Base-by-base conservation (phyloP, 495 filamentous ascomycete genomes). In the Aspergillus cristatus region DNA sequence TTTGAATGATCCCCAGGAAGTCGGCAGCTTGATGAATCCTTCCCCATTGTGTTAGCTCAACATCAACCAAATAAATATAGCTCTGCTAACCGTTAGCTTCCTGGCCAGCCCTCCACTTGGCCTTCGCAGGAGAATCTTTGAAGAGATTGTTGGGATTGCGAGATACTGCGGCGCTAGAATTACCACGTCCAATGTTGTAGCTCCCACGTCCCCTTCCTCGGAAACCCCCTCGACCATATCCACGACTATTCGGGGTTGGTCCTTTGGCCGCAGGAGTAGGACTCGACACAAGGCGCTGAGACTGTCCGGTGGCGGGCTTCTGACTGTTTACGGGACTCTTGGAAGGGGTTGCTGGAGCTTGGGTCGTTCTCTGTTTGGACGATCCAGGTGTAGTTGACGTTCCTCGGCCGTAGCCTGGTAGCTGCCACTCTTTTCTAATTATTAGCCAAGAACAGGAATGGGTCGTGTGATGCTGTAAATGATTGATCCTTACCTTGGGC, bases 71-170 rank as follows among this genome's bases (percentile, higher is more conserved):
- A 2, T 15, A 11, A 14, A 6, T 30, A 22, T 18, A 7, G 34
- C n/a, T 10, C 3, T 20, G 16, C 47, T 41, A 13, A 57, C 54
- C 48, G 15, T 39, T 22, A 22, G 47, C 43, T 2, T 47, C 34
- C 12, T 2, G 1, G 11, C 51, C 46, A 29, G 37, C 29, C 34
- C 48, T 48, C 48, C 47, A 57, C 22, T 43, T 48, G n/a, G 47
- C 35, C 22, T 57, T 54, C 15, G 49, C 38, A 41, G 44, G 44
- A 15, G 53, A 46, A 15, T 53, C 46, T 10, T 28, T 38, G 24
- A 53, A 47, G 1, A 50, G 28, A 18, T 15, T 24, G 10, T 24
- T 42, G 12, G 46, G 17, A 7, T 34, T 42, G 10, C 37, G 39
- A 14, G 45, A 31, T 8, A 34, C 12, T 18, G 34, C 20, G 20